phyloP scores from a whole-genome alignment of 441 rosid species.

The Erodium texanum region DNA sequence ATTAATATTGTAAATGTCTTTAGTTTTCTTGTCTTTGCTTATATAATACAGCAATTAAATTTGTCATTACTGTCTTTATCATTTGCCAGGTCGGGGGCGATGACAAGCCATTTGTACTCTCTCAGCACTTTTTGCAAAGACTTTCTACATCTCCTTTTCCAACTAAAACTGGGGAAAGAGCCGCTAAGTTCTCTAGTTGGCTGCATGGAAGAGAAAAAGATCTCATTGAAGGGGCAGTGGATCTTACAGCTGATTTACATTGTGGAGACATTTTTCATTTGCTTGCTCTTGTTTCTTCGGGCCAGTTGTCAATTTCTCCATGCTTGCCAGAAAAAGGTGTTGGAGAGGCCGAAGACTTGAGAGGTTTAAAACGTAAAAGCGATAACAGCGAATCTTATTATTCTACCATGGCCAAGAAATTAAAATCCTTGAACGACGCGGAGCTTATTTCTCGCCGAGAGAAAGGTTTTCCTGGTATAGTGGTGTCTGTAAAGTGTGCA shows the following conservation, averaged over 20 bases:
- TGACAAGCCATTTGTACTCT: conserved; percentile 71
- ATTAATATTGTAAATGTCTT: conserved; percentile 7
- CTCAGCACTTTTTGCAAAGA: conserved; percentile 72
- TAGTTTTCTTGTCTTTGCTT: no score
- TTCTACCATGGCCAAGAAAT: conserved; percentile 49
- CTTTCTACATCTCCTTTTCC: conserved; percentile 80
- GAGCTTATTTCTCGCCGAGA: conserved; percentile 76
- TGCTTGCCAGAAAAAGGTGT: conserved; percentile 82
- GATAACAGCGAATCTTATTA: conserved; percentile 48
- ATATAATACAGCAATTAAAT: conserved; percentile 4
- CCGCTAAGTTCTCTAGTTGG: conserved; percentile 70
- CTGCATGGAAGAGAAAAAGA: conserved; percentile 52
- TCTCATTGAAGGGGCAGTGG: conserved; percentile 43
- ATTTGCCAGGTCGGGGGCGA: conserved; percentile 80
- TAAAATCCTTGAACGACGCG: conserved; percentile 52
- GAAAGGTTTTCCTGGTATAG: conserved; percentile 93
- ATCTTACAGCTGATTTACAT: conserved; percentile 64
- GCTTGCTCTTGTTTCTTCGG: conserved; percentile 68
- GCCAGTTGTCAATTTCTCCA: conserved; percentile 62
- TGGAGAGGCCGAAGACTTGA: conserved; percentile 83
- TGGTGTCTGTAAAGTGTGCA: conserved; percentile 44
- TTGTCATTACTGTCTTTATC: conserved; percentile 20
- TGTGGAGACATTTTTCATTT: conserved; percentile 83
- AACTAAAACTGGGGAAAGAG: conserved; percentile 68
- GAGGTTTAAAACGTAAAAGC: conserved; percentile 67